Conservation (phyloP, 495 filamentous ascomycete species). For the Thermochaetoides thermophila region DNA sequence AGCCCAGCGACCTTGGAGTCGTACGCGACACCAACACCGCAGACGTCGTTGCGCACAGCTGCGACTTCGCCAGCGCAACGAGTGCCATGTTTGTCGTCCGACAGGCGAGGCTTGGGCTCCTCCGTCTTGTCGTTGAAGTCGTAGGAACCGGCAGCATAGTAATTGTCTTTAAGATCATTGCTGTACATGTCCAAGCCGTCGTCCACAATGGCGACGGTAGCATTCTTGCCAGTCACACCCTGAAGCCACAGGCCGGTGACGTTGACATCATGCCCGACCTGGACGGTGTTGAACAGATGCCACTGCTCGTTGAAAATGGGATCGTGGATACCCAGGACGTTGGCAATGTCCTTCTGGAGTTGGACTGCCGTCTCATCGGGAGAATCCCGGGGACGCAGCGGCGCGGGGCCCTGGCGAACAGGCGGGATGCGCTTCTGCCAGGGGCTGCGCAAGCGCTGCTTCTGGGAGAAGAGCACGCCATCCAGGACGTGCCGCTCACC, state of each 20-base stretch:
- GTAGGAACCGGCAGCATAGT: conserved; percentile 81
- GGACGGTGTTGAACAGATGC: conserved; percentile 78
- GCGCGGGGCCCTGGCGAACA: conserved; percentile 3
- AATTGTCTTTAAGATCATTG: conserved; percentile 79
- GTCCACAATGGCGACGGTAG: conserved; percentile 85
- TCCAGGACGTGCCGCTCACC: conserved; percentile 47
- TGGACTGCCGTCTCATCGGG: conserved; percentile 35
- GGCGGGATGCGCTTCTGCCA: conserved; percentile 64
- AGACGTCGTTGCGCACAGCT: conserved; percentile 82
- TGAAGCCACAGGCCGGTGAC: conserved; percentile 83
- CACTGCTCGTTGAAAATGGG: conserved; percentile 90
- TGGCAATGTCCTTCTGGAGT: conserved; percentile 44
- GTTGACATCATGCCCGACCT: conserved; percentile 83
- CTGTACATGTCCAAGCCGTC: conserved; percentile 97
- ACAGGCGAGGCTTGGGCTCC: conserved; percentile 64
- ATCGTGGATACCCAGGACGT: conserved; percentile 58
- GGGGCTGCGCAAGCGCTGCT: conserved; percentile 54
- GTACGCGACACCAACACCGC: conserved; percentile 88
- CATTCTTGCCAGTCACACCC: conserved; percentile 82
- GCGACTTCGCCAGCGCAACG: conserved; percentile 90
- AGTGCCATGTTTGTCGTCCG: conserved; percentile 81
- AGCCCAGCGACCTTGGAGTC: conserved; percentile 80
- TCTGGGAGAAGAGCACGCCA: conserved; percentile 63
- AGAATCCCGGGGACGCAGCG: conserved; percentile 9
- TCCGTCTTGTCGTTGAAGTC: conserved; percentile 80